phyloP scores from a whole-genome alignment of 2,329 filamentous ascomycete species.

The Diplocarpon rosae region DNA sequence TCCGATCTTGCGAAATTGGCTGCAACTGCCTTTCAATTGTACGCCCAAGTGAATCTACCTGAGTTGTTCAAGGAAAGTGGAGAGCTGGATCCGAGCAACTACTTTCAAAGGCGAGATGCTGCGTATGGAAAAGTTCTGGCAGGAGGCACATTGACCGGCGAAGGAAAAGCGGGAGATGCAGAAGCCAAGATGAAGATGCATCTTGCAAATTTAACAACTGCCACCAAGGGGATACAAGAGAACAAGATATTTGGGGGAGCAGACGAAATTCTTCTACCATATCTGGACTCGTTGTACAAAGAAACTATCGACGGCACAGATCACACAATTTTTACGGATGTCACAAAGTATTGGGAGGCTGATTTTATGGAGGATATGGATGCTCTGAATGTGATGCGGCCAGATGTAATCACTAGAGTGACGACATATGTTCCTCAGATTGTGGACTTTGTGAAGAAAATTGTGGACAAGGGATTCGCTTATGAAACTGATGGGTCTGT shows the following conservation, averaged over 20 bases:
- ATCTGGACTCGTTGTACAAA: conserved; percentile 62
- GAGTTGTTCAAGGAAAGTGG: conserved; percentile 35
- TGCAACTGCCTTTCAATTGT: conserved; percentile 42
- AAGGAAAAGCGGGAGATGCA: conserved; percentile 43
- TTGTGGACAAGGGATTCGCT: conserved; percentile 70
- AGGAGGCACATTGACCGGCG: conserved; percentile 43
- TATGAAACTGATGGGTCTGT: conserved; percentile 78
- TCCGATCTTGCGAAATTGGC: conserved; percentile 38
- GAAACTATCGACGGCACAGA: conserved; percentile 50
- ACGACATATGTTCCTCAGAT: conserved; percentile 88
- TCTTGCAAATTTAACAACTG: conserved; percentile 36
- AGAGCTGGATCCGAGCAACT: conserved; percentile 39
- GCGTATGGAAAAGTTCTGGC: conserved; percentile 44
- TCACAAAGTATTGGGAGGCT: conserved; percentile 79
- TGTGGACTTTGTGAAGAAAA: conserved; percentile 57
- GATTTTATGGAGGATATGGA: conserved; percentile 84
- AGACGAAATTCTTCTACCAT: conserved; percentile 65
- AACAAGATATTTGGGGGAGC: conserved; percentile 42
- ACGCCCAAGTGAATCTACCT: conserved; percentile 44
- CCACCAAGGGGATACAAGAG: conserved; percentile 38
- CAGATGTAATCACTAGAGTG: conserved; percentile 77
- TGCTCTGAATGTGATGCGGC: conserved; percentile 71
- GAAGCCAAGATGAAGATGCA: conserved; percentile 69
- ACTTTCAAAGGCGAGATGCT: conserved; percentile 37
- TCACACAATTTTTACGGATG: conserved; percentile 69